phyloP scores from a whole-genome alignment of 164 flowering plant species.

The Berberis thunbergii region DNA sequence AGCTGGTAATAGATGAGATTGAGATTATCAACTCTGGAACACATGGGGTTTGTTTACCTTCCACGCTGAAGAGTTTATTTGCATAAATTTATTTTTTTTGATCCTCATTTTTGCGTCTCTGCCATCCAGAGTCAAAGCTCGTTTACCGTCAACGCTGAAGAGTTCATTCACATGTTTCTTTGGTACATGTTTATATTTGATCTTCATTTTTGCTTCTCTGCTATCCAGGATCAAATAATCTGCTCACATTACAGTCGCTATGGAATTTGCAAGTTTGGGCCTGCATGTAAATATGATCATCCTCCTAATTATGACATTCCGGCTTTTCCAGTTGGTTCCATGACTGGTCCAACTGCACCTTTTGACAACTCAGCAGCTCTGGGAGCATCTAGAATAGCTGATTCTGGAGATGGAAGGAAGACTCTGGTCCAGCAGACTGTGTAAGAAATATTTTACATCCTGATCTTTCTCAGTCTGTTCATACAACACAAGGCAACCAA shows the following conservation, averaged over 20 bases:
- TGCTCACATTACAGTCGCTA: slow-evolving; percentile 59
- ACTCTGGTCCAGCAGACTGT: slow-evolving; percentile 18
- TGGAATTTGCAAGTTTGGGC: slow-evolving; percentile 81
- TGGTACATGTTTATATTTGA: background rate
- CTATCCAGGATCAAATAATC: slow-evolving; percentile 48
- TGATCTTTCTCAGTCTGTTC: background rate
- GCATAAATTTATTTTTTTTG: background rate
- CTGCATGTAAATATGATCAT: slow-evolving; percentile 72
- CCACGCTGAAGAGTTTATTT: background rate
- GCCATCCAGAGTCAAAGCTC: slow-evolving; percentile 42
- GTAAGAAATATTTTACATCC: slow-evolving; percentile 2
- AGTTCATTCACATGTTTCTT: background rate
- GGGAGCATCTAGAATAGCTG: slow-evolving; percentile 6
- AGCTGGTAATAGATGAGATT: too few relatives aligned
- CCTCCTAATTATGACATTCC: slow-evolving; percentile 25
- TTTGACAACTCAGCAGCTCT: slow-evolving; percentile 9
- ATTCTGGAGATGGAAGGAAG: slow-evolving; percentile 14
- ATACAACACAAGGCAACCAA: background rate
- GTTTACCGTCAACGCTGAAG: background rate
- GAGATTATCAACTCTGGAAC: too few relatives aligned
- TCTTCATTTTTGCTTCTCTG: slow-evolving; percentile 1
- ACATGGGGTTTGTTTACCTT: too few relatives aligned
- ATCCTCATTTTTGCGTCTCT: background rate
- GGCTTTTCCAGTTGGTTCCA: slow-evolving; percentile 13
- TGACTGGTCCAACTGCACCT: slow-evolving; percentile 12